phyloP scores from a whole-genome alignment of 352 stramenopile genomes.

The Achlya hypogyna region DNA sequence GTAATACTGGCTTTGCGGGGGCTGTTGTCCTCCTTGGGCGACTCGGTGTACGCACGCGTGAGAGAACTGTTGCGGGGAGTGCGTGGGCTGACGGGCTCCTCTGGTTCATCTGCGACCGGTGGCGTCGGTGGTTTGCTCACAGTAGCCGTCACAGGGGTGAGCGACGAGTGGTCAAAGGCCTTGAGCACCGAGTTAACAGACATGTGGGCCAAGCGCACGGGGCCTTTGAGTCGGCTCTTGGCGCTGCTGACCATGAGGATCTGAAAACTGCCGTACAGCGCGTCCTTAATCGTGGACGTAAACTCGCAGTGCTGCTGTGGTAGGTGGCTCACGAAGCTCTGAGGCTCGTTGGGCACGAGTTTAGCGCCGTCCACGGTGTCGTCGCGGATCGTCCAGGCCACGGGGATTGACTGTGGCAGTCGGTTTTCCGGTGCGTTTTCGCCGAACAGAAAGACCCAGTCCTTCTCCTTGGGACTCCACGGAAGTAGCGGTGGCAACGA shows the following conservation, averaged over 20 bases:
- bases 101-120: too few relatives aligned
- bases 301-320: slow-evolving; percentile 35
- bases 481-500: slow-evolving; percentile 29
- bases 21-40: neutral
- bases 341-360: slow-evolving; percentile 55
- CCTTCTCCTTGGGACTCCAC: slow-evolving; percentile 22
- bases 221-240: slow-evolving; percentile 57
- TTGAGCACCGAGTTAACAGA: slow-evolving; percentile 1
- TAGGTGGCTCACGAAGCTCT: slow-evolving; percentile 40
- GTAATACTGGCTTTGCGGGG: neutral
- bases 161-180: slow-evolving; percentile 16
- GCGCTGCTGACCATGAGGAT: slow-evolving; percentile 46
- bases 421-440: slow-evolving; percentile 18
- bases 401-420: slow-evolving; percentile 22
- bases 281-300: slow-evolving; percentile 53
- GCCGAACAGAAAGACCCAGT: slow-evolving; percentile 52
- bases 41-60: slow-evolving; percentile 32
- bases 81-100: too few relatives aligned
- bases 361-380: slow-evolving; percentile 59
- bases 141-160: neutral
- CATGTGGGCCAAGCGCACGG: slow-evolving; percentile 39
- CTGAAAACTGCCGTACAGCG: slow-evolving; percentile 55
- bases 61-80: too few relatives aligned
- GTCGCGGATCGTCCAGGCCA: slow-evolving; percentile 57
- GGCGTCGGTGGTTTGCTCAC: slow-evolving; percentile 21